Base-by-base conservation (phyloP, 805 yeast genomes). In the Kuraishia ogatae region DNA sequence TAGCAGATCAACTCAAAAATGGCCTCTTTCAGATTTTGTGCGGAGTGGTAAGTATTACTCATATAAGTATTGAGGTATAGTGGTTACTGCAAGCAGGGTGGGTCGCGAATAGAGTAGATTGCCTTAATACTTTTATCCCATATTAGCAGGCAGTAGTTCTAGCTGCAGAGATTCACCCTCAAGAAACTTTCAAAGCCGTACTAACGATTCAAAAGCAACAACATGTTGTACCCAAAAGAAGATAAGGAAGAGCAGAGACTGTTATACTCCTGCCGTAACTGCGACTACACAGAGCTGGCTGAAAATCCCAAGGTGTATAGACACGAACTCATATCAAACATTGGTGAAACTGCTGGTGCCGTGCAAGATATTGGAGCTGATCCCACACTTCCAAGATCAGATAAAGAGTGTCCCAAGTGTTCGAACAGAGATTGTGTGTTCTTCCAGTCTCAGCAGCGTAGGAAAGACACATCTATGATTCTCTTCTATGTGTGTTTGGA, bases 201-300 rank as follows among this genome's bases (percentile, higher is more conserved):
- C 22, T 43, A 7, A 17, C 21, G 39, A 50, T 51, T 52, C 52
- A 53, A n/a, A 10, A 54, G 96, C 81, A 94, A 94, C 80, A 94
- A 94, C 69, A 94, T 94, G 99, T 80, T 94, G 73, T 94, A 94
- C 70, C 99, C 99, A 21, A 83, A 89, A 62, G 99, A 94, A 75
- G 98, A 94, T 68, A 89, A 87, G 66, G 89, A 85, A 56, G 77
- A 81, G 60, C 83, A 81, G 66, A 71, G 90, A 60, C 74, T 94
- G 58, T 75, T 93, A 57, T 94, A 89, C 69, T 92, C 96, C 57
- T 94, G 99, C 73, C 84, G 99, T 66, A 92, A 93, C 66, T 94
- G 99, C 68, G 83, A 89, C 53, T 93, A 93, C 71, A 89, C 96
- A 3, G 98, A 94, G 70, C 80, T 87, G 59, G 97, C 98, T 0